Base-by-base conservation (phyloP, 176 grass and related monocot species). In the Leersia perrieri region DNA sequence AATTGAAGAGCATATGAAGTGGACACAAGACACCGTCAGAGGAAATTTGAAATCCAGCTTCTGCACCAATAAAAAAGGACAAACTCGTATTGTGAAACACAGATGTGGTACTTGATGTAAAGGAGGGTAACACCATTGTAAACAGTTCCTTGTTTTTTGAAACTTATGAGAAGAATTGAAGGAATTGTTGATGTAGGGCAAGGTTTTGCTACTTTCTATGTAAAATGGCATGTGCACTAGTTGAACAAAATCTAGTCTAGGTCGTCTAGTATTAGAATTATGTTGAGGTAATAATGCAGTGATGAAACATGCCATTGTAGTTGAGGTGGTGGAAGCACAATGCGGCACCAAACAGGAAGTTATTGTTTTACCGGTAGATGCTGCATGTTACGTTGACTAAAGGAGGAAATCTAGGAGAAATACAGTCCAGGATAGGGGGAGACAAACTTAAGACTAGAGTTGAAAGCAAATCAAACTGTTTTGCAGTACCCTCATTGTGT, bases 41-140 rank as follows among this genome's bases (percentile, higher is more conserved):
- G 96, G 96, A 44, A 95, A 98, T 75, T 95, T 98, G 88, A 98
- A 98, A 75, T 98, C 95, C 75, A 98, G 79, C 83, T 94, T 98
- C 95, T 98, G 87, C 77, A 85, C 23, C n/a, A n/a, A n/a, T n/a
- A 35, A 33, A 79, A 60, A 51, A 5, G 45, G n/a, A 27, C 10
- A 13, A 20, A 34, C 15, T 23, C 11, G 10, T 45, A 36, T 22
- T 11, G 23, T 62, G 23, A 82, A 68, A n/a, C 22, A 2, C 18
- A 18, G 5, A 38, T 55, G 49, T 7, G 29, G 30, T 14, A 2
- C 22, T 76, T 5, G 7, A 27, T 30, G 38, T 30, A 57, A 57
- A 58, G 22, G n/a, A 72, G 47, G 55, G 70, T 49, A 70, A 20
- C 26, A 38, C 15, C 16, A 49, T 26, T 31, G 29, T 26, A 23